Evolutionary conservation across 2,329 filamentous ascomycete species (phyloP), one percentile per base, ranked within the genome.

Genomic region (Biscogniauxia sp.): DNA sequence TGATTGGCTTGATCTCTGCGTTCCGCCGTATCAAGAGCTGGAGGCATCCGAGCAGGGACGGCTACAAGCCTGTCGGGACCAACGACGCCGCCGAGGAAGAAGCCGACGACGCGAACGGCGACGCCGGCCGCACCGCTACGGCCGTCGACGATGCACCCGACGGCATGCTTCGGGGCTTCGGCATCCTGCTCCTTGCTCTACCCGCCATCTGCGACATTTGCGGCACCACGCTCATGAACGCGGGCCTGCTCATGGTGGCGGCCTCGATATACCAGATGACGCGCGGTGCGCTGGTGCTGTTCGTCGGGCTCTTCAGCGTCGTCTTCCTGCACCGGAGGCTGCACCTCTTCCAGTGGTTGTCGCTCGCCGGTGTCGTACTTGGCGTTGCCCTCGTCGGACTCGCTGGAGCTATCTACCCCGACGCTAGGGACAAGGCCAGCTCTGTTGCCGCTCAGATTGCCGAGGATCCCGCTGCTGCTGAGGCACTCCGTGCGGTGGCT

Each of bases 191-290:
- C 28, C 84, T 99, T 57, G 89, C 93, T 7, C 80, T 96, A 11
- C 95, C 95, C 1, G 91, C 95, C 51, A 89, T 93, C 72, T 97
- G 93, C 77, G 95, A 99, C 74, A 97, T 98, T 66, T 87, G 91
- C 23, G 95, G 92, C 54, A 99, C 95, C 4, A 99, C 95, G 3
- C 84, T 98, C 58, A 98, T 99, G 93, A 99, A 99, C 72, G 91
- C 92, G 4, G 95, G 95, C 3, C 82, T 99, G 67, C 83, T 98
- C 54, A 93, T 98, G 73, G 93, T 98, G 23, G 95, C 92, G 13
- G 92, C 95, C 1, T 96, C 92, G 62, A 97, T 99, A 72, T 99
- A 97, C 78, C 95, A 99, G 78, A 99, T 99, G 95, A 98, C 94
- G 1, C 84, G 95, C 61, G 95, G 95, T 8, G 95, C 95, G 0